Base-by-base conservation (phyloP, 805 yeast genomes). In the Deakozyma indianensis region DNA sequence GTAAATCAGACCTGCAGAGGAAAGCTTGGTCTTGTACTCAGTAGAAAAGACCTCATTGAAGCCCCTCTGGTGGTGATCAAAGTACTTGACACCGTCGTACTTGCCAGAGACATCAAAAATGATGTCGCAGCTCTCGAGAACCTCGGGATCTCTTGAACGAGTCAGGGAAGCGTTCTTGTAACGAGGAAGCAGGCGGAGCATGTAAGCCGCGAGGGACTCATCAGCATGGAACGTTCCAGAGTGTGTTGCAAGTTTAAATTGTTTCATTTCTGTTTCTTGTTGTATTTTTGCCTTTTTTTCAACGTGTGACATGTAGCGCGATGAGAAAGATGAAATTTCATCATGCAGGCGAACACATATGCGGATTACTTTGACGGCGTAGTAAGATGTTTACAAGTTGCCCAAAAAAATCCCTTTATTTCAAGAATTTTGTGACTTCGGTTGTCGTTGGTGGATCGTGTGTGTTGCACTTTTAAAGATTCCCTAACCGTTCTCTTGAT, bases 21-120 rank as follows among this genome's bases (percentile, higher is more conserved):
- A 81, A 52, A 92, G 71, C 62, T 86, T 88, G 44, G 97, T 92
- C 58, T 69, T 82, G 5, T 69, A 64, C 16, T 51, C 49, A 1
- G 61, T 69, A 22, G 75, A 75, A 58, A 92, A 90, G 3, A 82
- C 77, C 53, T 82, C 88, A 24, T 66, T 65, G 58, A 92, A 92
- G 18, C 83, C 97, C 51, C 96, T 76, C 68, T 92, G 98, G 66
- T 92, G 98, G 60, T 92, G 98, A 62, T 92, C 98, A 62, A 85
- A 90, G 61, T 71, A 84, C 65, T 88, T 88, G 38, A 68, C 69
- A 14, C 82, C 83, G 59, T 87, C 95, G 62, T 88, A 92, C 59
- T 83, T 72, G 14, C 95, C 98, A 58, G 94, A 75, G 44, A 92
- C 98, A 65, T 92, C 98, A 46, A 92, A 90, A 27, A 92, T 94